Percentiles rank a stretch among this genome's conserved stretches.
Conservation (phyloP, 192 early-diverging fungal genomes). For the Chytriomyces confervae region DNA sequence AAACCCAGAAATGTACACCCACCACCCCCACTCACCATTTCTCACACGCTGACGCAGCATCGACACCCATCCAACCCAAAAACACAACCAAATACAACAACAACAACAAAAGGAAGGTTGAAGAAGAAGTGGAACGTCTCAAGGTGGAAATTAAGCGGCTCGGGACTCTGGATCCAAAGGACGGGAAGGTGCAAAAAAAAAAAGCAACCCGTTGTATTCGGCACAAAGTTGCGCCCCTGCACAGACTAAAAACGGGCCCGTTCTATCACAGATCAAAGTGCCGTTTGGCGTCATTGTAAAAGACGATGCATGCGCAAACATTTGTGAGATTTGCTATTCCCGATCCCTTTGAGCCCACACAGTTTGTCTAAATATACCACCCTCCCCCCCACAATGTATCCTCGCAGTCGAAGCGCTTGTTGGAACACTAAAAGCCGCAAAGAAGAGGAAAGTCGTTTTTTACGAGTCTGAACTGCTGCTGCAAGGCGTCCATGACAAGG, state of each 20-base stretch:
- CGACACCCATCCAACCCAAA: too few species aligned
- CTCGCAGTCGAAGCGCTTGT: slow-evolving; percentile 55
- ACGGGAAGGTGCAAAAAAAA: slow-evolving; percentile 24
- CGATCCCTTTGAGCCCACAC: too few species aligned
- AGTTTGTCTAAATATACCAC: too few species aligned
- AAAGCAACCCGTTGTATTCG: too few species aligned
- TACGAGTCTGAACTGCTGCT: slow-evolving; percentile 38
- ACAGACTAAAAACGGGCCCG: too few species aligned
- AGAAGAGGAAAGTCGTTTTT: slow-evolving; percentile 56
- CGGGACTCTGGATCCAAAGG: slow-evolving; percentile 34
- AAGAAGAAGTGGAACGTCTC: slow-evolving; percentile 51
- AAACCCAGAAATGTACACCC: too few species aligned
- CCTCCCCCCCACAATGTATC: background rate
- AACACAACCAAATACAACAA: too few species aligned
- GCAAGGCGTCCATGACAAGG: slow-evolving; percentile 21
- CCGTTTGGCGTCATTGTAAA: slow-evolving; percentile 56
- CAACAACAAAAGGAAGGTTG: slow-evolving; percentile 29
- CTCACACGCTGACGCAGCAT: too few species aligned
- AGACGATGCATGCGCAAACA: slow-evolving; percentile 58
- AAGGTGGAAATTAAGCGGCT: slow-evolving; percentile 51
- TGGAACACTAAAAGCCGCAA: slow-evolving; percentile 60
- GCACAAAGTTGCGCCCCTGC: too few species aligned
- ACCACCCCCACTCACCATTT: too few species aligned
- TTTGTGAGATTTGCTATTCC: slow-evolving; percentile 36
- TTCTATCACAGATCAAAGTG: slow-evolving; percentile 22